Base-by-base conservation (phyloP, 805 yeast species). In the Candida morakotiae region DNA sequence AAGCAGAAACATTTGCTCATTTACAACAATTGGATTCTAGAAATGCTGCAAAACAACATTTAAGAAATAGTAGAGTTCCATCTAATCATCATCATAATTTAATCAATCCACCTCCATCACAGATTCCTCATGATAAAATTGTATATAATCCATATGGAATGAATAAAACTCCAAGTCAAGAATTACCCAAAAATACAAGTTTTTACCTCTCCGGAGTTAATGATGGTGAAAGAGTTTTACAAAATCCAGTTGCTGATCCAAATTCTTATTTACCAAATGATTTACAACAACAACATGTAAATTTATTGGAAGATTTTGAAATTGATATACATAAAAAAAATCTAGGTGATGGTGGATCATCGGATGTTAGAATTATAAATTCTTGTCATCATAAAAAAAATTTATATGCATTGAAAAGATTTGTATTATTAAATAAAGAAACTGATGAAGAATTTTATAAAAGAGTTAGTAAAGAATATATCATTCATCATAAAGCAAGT, bases 291-390 rank as follows among this genome's bases (percentile, higher is more conserved):
- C 56, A 58, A 1, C 65, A 67, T 37, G 58, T 67, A 3, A 67
- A 69, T 29, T 57, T 85, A 40, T 64, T 70, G 21, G 82, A 79
- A 31, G 76, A 74, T 39, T 84, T 76, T 50, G 75, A 69, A 28
- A 59, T 65, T 25, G 72, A 66, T 35, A 64, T 51, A 16, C 40
- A 50, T 28, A 56, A 64, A 17, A 70, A 71, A 37, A 73, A 70
- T 32, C 55, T 84, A 35, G 93, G 89, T 2, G 75, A 72, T 38
- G 93, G 94, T 33, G 89, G 89, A 3, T 75, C 84, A 2, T 75
- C 87, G 4, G 74, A 75, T 34, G 88, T 84, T 15, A 65, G 81
- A 38, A 50, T 64, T 34, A 60, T 68, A 35, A 56, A 60, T 38
- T 58, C 66, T 19, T 40, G 51, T 14, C 39, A 53, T 29, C 61